Base-by-base conservation (phyloP, 345 rosid species). In the Gossypium stocksii region DNA sequence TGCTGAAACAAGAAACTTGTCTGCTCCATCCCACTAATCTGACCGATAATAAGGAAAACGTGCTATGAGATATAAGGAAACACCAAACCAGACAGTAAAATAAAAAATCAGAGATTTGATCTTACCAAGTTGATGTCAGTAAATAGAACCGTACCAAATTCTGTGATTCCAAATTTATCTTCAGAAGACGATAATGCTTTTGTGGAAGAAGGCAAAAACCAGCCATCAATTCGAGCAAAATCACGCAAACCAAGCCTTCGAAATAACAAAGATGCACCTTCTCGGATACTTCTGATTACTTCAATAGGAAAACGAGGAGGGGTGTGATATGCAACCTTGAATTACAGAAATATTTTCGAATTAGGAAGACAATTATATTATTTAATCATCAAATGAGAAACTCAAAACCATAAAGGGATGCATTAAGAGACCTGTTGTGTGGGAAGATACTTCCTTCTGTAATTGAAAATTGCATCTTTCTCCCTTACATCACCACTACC, bases 11-110 rank as follows among this genome's bases (percentile, higher is more conserved):
- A 85, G 80, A 94, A 92, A 83, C 97, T 94, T 27, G 94, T 92
- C 84, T 94, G 98, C 84, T 94, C 97, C 98, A 94, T 92, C 77
- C 97, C 98, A 84, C 98, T 94, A 78, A 94, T 94, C 97, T 94
- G 87, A 73, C 20, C 76, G 58, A 80, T 72, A 58, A 78, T 48
- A 69, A 58, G 68, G 17, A 57, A 81, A 78, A 57, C 53, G 66
- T 74, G 34, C 59, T 57, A 74, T 16, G 3, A 71, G 5, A 52
- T 38, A 57, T 11, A 76, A 72, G 34, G 23, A 74, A 34, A 44
- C 76, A 68, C 25, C 13, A 60, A 17, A 29, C 51, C 9, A 20
- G 76, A 20, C 77, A 43, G 16, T 38, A 59, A 22, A 14, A 59
- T 56, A 64, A 46, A 56, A 75, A 57, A 70, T 14, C 41, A 61